Conservation (phyloP, 164 flowering plant genomes). For the Vitis cinerea region DNA sequence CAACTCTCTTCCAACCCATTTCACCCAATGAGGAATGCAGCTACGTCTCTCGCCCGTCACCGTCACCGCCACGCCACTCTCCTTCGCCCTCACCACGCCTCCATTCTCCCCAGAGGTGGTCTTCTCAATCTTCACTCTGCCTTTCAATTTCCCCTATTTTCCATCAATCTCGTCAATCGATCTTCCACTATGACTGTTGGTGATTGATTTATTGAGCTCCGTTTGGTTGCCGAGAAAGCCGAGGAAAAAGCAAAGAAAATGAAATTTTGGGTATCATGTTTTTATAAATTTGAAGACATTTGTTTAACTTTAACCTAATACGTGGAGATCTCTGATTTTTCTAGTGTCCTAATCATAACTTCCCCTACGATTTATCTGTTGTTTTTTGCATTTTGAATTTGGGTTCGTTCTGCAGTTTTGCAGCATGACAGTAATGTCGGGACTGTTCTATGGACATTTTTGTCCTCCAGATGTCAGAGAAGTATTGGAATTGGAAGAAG, state of each 20-base stretch:
- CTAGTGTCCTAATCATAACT: no score
- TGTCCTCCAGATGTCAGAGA: constrained; percentile 8
- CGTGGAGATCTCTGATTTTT: no score
- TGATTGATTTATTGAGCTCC: no score
- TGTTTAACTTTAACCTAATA: no score
- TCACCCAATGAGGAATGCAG: constrained; percentile 44
- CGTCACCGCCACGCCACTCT: constrained; percentile 20
- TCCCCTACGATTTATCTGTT: no score
- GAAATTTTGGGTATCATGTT: no score
- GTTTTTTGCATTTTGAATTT: no score
- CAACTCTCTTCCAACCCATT: neutral
- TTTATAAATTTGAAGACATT: no score
- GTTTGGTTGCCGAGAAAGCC: neutral
- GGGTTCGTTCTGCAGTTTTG: constrained; percentile 27
- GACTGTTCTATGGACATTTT: constrained; percentile 10
- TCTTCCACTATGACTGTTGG: neutral
- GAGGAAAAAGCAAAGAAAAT: no score
- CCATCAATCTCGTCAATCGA: no score
- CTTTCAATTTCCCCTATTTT: constrained; percentile 4
- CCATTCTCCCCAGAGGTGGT: constrained; percentile 21
- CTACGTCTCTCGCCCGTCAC: constrained; percentile 24
- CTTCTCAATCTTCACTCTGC: neutral
- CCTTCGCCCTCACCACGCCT: constrained; percentile 8
- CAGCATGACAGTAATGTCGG: constrained; percentile 10
- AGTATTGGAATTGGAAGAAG: constrained; percentile 14